These are phyloP conservation scores for Leccinum olivaceopallidum DNA, from an alignment of 768 basidiomycete genomes.

Conservation along the genomic window DNA sequence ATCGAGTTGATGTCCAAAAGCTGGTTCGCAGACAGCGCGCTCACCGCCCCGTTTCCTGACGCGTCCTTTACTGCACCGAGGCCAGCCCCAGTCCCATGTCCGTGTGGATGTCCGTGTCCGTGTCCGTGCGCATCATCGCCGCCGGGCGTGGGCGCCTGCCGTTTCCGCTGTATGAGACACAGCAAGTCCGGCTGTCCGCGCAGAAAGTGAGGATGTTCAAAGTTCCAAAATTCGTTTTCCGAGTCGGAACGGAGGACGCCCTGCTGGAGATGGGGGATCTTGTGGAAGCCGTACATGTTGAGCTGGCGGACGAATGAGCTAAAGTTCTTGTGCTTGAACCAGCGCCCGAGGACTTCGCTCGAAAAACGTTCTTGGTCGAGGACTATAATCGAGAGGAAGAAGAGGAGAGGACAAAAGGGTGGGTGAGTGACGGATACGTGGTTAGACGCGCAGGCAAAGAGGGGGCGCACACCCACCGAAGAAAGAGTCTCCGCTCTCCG, in stretches of 20 bases:
- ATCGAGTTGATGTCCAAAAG: constrained; percentile 77
- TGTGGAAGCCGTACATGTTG: constrained; percentile 97
- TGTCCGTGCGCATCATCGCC: constrained; percentile 34
- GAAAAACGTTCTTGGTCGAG: constrained; percentile 91
- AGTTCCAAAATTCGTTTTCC: constrained; percentile 87
- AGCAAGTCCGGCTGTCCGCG: constrained; percentile 88
- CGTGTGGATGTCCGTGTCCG: background rate
- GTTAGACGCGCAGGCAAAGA: background rate
- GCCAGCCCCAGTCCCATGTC: background rate
- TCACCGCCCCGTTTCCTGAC: constrained; percentile 17
- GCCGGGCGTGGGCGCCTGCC: constrained; percentile 38
- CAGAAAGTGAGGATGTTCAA: constrained; percentile 86
- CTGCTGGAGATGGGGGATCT: constrained; percentile 95
- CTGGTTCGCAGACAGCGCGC: constrained; percentile 44
- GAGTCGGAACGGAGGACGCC: constrained; percentile 85
- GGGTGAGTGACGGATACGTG: constrained; percentile 1
- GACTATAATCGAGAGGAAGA: constrained; percentile 47
- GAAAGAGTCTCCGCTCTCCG: constrained; percentile 88
- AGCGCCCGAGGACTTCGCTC: constrained; percentile 83
- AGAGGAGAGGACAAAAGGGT: background rate
- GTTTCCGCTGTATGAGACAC: constrained; percentile 86
- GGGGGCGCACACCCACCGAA: constrained; percentile 73
- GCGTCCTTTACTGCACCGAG: constrained; percentile 19
- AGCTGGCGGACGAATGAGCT: constrained; percentile 93
- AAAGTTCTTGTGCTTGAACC: constrained; percentile 99